Evolutionary conservation across 1,139 yeast species (phyloP), one percentile per base, ranked within the genome.

Genomic region (Geotrichum citri-aurantii): DNA sequence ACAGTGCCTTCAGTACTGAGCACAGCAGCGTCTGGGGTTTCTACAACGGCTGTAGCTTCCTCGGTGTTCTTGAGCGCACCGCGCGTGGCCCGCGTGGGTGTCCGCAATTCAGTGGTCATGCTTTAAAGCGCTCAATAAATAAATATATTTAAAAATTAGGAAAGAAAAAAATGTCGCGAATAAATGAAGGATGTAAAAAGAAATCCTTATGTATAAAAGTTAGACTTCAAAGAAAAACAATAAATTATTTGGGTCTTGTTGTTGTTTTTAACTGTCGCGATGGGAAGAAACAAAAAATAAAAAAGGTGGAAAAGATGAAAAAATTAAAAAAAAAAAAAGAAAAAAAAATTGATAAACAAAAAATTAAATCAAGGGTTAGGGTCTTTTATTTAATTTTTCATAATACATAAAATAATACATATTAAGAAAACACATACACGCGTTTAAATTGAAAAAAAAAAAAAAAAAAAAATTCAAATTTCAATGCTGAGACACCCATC

Each of bases 51-150:
- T 5, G 27, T 6, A 33, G 48, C 24, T 12, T 55, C 54, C 14
- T 27, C 52, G 40, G 27, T 3, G 52, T 21, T 26, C 56, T 53
- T 46, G 37, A 48, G 37, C 56, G 56, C 40, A 51, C 40, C 44
- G 19, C 31, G n/a, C 56, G 56, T 46, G 21, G 46, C 37, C 33
- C 55, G 47, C 31, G 52, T n/a, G n/a, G 56, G 52, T n/a, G 56
- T 37, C 12, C 27, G 47, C 7, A 48, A 8, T 19, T 48, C 56
- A 21, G 48, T 21, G 14, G 47, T 53, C 56, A 33, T 48, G 33
- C 24, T 50, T 5, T 5, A n/a, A 3, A 37, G 12, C 19, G 24
- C 19, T 26, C 29, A 26, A 26, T 26, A 26, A 26, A 26, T 26
- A 26, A 26, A 26, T 26, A 5, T 26, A 5, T 26, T 26, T 5